Conservation (phyloP, 1,284 basidiomycete genomes). For the Ganoderma leucocontextum region DNA sequence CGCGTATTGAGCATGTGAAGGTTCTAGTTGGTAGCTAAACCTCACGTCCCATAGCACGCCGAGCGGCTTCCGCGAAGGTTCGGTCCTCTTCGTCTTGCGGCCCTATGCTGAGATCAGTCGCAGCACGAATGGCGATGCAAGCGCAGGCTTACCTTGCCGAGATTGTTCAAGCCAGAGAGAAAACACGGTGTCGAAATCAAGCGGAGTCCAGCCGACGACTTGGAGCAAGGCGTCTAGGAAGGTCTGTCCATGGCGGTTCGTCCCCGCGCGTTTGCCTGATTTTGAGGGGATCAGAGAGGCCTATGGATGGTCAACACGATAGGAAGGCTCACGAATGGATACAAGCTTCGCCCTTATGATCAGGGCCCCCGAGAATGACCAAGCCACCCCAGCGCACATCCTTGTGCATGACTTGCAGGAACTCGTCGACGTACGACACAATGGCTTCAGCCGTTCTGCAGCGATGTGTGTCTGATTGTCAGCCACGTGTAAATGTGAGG, state of each 20-base stretch:
- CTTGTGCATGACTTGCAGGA: not conserved
- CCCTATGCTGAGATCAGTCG: too few relatives aligned
- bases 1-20: too few relatives aligned
- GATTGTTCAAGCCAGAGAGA: not conserved
- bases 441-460: not conserved
- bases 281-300: too few relatives aligned
- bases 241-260: too few relatives aligned
- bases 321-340: not conserved
- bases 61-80: too few relatives aligned
- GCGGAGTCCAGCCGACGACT: not conserved
- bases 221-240: not conserved
- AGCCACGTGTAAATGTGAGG: not conserved
- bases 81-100: too few relatives aligned
- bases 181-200: not conserved
- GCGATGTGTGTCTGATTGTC: too few relatives aligned
- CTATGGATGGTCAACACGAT: too few relatives aligned
- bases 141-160: not conserved
- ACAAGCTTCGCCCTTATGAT: not conserved
- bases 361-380: not conserved
- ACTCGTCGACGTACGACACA: not conserved
- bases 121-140: too few relatives aligned
- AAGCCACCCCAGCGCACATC: not conserved
- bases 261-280: too few relatives aligned
- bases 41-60: too few relatives aligned
- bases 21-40: too few relatives aligned